Evolutionary conservation across 2,329 filamentous ascomycete species (phyloP).

Genomic region (Ceratocystis alfenasii): DNA sequence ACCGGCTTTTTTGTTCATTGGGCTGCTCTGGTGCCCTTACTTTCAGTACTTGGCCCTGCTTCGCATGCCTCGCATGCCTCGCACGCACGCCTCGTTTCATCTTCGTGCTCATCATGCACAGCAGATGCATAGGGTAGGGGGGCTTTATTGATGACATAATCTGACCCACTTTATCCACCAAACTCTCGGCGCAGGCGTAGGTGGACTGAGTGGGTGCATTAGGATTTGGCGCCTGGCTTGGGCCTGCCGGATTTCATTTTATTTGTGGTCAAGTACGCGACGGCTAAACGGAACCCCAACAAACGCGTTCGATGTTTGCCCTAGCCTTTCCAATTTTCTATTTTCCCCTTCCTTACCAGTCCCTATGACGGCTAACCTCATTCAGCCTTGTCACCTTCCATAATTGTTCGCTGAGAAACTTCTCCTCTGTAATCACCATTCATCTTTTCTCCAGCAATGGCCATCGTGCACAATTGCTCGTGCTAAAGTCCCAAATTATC

Average conservation of each 20-base stretch:
- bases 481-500: neutral
- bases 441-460: neutral
- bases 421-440: neutral
- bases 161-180: neutral
- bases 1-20: neutral
- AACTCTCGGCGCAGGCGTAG: neutral
- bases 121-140: neutral
- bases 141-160: neutral
- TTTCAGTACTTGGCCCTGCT: neutral
- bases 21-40: neutral
- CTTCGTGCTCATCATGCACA: neutral
- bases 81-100: neutral
- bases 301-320: neutral
- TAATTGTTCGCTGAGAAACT: neutral
- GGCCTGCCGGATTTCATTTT: too few relatives aligned
- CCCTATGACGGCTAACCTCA: neutral
- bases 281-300: neutral
- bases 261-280: slow-evolving; percentile 1
- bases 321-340: neutral
- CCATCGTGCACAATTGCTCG: neutral
- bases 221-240: neutral
- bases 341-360: neutral
- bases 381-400: neutral
- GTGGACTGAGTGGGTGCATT: neutral
- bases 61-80: neutral